These are phyloP conservation scores for Tuber borchii DNA, from an alignment of 495 filamentous ascomycete genomes.

Conservation along the genomic window DNA sequence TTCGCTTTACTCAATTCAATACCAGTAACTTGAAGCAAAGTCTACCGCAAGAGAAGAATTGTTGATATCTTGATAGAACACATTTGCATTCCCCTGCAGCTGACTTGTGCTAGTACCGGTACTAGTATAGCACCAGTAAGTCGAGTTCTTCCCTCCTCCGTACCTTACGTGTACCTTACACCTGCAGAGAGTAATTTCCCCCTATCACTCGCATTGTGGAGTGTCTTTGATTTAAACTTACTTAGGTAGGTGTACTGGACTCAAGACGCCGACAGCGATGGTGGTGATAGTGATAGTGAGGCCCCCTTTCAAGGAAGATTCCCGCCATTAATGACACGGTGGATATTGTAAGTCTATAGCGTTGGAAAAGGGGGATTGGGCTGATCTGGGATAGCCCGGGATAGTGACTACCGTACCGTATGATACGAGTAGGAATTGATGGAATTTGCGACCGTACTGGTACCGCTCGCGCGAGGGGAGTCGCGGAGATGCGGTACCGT, in stretches of 20 bases:
- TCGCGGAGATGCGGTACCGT: neutral
- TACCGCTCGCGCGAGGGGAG: neutral
- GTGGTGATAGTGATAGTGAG: neutral
- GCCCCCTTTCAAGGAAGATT: neutral
- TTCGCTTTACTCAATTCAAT: neutral
- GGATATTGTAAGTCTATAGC: neutral
- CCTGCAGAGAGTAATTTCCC: neutral
- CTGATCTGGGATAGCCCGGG: neutral
- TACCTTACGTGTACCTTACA: neutral
- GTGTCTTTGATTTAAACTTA: neutral
- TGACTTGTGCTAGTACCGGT: neutral
- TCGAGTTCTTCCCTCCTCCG: neutral
- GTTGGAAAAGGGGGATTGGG: neutral
- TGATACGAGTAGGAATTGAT: neutral
- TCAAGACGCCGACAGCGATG: neutral
- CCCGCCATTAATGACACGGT: neutral
- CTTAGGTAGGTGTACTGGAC: neutral
- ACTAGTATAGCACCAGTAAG: neutral
- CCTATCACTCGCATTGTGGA: neutral
- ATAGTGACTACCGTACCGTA: neutral
- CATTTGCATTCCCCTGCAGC: neutral
- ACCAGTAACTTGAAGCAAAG: neutral
- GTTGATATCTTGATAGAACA: neutral
- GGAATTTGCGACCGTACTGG: neutral
- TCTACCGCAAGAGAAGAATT: neutral